These are phyloP conservation scores for Botrytis fragariae DNA, from an alignment of 2,329 filamentous ascomycete species.

Conservation along the genomic window DNA sequence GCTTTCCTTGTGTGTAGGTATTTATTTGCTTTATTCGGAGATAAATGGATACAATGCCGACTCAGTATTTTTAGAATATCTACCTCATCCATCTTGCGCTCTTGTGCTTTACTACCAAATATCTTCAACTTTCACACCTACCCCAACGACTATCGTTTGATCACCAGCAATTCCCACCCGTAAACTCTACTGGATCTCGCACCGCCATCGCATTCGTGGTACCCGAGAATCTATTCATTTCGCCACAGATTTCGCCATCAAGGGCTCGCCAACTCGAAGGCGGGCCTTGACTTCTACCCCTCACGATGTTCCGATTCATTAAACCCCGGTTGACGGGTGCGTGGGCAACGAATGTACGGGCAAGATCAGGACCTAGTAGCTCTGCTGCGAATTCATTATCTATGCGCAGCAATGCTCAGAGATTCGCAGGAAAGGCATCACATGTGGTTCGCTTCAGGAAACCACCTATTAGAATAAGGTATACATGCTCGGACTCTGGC, in stretches of 20 bases:
- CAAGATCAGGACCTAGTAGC: constrained; percentile 3
- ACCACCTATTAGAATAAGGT: constrained; percentile 25
- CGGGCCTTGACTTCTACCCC: constrained; percentile 29
- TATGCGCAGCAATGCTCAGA: constrained; percentile 28
- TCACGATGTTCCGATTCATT: constrained; percentile 33
- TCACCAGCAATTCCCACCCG: background rate
- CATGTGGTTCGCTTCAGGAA: constrained; percentile 34
- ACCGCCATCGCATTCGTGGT: background rate
- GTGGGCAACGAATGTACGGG: constrained; percentile 12
- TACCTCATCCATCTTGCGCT: background rate
- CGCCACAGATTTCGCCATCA: constrained; percentile 11
- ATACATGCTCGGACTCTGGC: constrained; percentile 8
- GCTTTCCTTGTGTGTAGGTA: background rate
- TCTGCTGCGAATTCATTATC: constrained; percentile 33
- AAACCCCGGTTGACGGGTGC: constrained; percentile 22
- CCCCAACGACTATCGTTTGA: background rate
- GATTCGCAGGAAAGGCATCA: constrained; percentile 25
- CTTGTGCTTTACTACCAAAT: background rate
- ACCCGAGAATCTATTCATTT: background rate
- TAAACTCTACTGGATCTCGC: background rate
- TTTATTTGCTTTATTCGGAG: constrained; percentile 15
- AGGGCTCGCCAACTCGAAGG: constrained; percentile 33
- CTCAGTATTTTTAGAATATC: background rate
- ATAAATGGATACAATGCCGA: constrained; percentile 16
- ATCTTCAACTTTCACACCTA: background rate